A percentile compares a stretch with the other conserved stretches of the same genome.
phyloP scores from a whole-genome alignment of 306 rosid species.

The Parietaria judaica region DNA sequence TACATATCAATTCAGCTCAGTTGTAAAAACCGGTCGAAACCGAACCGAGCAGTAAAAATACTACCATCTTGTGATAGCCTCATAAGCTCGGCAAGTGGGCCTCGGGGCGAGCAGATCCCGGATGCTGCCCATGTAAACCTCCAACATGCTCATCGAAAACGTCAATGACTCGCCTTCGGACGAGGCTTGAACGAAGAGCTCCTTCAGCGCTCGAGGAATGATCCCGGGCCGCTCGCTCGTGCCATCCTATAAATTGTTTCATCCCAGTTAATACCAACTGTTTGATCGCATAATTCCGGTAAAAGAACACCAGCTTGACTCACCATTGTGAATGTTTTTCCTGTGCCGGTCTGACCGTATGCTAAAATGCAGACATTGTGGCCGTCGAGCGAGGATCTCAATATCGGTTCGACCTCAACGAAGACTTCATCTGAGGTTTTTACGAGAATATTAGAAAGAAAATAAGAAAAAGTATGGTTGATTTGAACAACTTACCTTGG shows the following conservation, averaged over 20 bases:
- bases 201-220: slow-evolving; percentile 68
- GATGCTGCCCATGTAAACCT: slow-evolving; percentile 88
- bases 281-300: not conserved
- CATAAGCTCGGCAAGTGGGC: slow-evolving; percentile 38
- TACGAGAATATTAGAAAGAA: slow-evolving; percentile 17
- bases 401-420: slow-evolving; percentile 80
- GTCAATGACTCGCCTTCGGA: slow-evolving; percentile 37
- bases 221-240: slow-evolving; percentile 68
- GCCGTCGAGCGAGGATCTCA: slow-evolving; percentile 84
- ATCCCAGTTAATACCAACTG: not conserved
- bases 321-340: slow-evolving; percentile 96
- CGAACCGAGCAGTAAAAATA: not conserved
- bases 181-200: slow-evolving; percentile 60
- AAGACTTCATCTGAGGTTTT: slow-evolving; percentile 54
- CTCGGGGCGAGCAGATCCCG: slow-evolving; percentile 73
- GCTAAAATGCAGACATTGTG: slow-evolving; percentile 84
- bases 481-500: slow-evolving; percentile 54
- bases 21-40: too few relatives aligned
- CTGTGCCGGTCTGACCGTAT: slow-evolving; percentile 95
- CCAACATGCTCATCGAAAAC: slow-evolving; percentile 90
- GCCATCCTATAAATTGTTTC: slow-evolving; percentile 57
- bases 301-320: slow-evolving; percentile 12
- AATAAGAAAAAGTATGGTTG: not conserved
- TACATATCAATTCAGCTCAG: too few relatives aligned
- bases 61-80: slow-evolving; percentile 57